These are phyloP conservation scores for Phaeotremella skinneri DNA, from an alignment of 768 basidiomycete genomes.

Conservation along the genomic window DNA sequence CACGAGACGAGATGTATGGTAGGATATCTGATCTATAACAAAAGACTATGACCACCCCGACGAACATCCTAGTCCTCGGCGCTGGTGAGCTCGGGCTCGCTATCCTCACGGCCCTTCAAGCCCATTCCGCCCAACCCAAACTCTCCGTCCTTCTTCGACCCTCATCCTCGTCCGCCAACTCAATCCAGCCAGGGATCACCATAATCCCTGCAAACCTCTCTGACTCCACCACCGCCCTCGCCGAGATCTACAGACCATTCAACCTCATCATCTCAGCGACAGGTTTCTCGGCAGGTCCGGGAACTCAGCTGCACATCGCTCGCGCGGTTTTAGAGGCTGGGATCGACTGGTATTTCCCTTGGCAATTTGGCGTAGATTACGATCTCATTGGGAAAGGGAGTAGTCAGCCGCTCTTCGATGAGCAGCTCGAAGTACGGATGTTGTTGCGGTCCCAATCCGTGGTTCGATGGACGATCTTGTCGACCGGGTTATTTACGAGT, in stretches of 20 bases:
- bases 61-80: slow-evolving; percentile 14
- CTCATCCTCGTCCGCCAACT: background rate
- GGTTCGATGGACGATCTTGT: slow-evolving; percentile 48
- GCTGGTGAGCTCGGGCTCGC: slow-evolving; percentile 19
- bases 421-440: slow-evolving; percentile 51
- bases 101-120: slow-evolving; percentile 3
- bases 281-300: slow-evolving; percentile 21
- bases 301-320: slow-evolving; percentile 45
- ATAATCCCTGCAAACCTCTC: slow-evolving; percentile 11
- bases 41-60: no score
- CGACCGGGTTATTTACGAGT: slow-evolving; percentile 48
- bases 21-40: no score
- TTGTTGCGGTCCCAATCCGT: slow-evolving; percentile 43
- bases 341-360: slow-evolving; percentile 48
- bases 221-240: background rate
- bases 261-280: slow-evolving; percentile 17
- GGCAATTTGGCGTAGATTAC: slow-evolving; percentile 54
- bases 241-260: background rate
- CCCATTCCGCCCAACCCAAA: slow-evolving; percentile 1
- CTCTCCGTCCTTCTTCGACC: slow-evolving; percentile 13
- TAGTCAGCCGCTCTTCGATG: slow-evolving; percentile 51
- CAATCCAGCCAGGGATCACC: background rate
- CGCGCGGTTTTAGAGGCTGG: slow-evolving; percentile 44
- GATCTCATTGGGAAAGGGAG: slow-evolving; percentile 48
- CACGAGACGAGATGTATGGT: no score